These are phyloP conservation scores for Cladosporium velox DNA, from an alignment of 2,329 filamentous ascomycete species.

Conservation along the genomic window DNA sequence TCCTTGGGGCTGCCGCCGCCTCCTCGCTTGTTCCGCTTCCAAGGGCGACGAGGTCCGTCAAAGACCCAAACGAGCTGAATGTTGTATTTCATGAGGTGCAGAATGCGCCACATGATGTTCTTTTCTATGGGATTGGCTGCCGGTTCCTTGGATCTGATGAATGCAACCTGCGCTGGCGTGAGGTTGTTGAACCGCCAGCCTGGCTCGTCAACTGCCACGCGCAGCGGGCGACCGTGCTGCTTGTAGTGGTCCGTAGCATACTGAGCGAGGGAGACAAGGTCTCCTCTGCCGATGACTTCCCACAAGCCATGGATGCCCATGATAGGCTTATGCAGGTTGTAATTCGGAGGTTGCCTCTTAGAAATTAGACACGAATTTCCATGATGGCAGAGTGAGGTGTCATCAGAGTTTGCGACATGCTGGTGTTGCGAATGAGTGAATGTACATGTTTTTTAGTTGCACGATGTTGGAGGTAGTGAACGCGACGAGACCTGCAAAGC, in stretches of 20 bases:
- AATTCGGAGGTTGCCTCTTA: not conserved
- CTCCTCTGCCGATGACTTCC: constrained; percentile 43
- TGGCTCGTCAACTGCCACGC: constrained; percentile 48
- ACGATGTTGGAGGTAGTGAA: not conserved
- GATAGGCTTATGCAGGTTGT: not conserved
- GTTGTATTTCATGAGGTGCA: constrained; percentile 51
- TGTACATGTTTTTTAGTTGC: not conserved
- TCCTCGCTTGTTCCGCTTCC: constrained; percentile 38
- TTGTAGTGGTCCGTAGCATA: constrained; percentile 42
- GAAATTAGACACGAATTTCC: not conserved
- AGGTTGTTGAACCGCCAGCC: constrained; percentile 50
- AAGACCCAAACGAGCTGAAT: constrained; percentile 58
- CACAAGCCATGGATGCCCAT: constrained; percentile 33
- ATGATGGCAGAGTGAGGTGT: not conserved
- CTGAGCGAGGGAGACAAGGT: constrained; percentile 39
- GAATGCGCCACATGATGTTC: constrained; percentile 44
- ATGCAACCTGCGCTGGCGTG: constrained; percentile 36
- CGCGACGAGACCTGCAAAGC: not conserved
- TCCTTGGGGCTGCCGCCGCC: constrained; percentile 32
- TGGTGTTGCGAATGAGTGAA: not conserved
- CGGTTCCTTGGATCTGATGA: constrained; percentile 40
- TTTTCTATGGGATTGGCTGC: constrained; percentile 47
- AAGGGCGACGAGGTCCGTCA: constrained; percentile 51
- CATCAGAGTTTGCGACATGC: not conserved
- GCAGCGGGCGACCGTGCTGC: constrained; percentile 39